phyloP scores from a whole-genome alignment of 306 rosid species.

The Vigna reflexopilosa region DNA sequence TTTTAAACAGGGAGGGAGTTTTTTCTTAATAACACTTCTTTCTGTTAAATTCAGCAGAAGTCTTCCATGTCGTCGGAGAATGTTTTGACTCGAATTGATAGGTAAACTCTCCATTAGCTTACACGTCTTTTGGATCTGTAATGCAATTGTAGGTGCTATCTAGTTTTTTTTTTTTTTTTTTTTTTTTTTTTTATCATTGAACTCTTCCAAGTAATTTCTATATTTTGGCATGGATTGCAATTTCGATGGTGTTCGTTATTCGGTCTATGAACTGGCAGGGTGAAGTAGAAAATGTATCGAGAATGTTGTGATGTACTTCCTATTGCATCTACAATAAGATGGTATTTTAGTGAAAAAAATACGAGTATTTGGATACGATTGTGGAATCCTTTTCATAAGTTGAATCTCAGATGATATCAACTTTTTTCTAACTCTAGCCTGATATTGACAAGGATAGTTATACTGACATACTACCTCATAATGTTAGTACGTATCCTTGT shows the following conservation, averaged over 20 bases:
- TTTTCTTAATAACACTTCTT: not conserved
- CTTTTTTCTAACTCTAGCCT: not conserved
- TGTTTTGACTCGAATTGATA: conserved; percentile 82
- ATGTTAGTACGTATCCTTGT: not conserved
- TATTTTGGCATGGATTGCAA: not conserved
- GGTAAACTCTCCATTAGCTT: conserved; percentile 54
- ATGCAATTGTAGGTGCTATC: not conserved
- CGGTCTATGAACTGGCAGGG: not conserved
- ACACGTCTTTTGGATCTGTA: not conserved
- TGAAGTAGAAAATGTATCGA: not conserved
- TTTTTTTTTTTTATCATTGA: not conserved
- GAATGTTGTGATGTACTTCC: not conserved
- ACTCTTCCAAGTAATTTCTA: not conserved
- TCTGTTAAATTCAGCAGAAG: conserved; percentile 66
- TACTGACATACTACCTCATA: too few relatives aligned
- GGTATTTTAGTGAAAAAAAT: not conserved
- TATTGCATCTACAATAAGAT: not conserved
- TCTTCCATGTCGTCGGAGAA: conserved; percentile 97
- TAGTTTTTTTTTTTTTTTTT: not conserved
- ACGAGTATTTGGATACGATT: not conserved
- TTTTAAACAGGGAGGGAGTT: too few relatives aligned
- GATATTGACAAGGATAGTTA: not conserved
- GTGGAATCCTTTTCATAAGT: not conserved
- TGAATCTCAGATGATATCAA: conserved; percentile 6
- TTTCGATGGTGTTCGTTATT: conserved; percentile 11